Evolutionary conservation across 352 stramenopile species (phyloP).

Genomic region (Achlya hypogyna): DNA sequence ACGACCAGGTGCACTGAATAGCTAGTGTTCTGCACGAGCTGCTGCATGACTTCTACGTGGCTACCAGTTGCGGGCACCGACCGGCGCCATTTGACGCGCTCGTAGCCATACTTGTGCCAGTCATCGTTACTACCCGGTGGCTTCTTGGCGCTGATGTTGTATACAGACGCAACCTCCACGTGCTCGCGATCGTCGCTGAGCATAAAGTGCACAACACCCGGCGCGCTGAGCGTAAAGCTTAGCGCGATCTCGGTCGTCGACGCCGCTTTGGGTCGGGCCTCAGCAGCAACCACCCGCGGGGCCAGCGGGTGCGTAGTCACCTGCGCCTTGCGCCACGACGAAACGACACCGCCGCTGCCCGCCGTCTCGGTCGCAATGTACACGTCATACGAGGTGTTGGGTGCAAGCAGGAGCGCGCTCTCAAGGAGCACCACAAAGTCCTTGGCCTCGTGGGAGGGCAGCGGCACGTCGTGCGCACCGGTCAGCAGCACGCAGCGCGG

Average conservation of each 20-base stretch:
- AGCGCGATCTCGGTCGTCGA: slow-evolving; percentile 70
- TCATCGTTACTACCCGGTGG: slow-evolving; percentile 28
- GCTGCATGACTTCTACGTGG: slow-evolving; percentile 52
- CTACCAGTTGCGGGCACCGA: slow-evolving; percentile 26
- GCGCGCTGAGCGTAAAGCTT: slow-evolving; percentile 39
- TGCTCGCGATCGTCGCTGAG: slow-evolving; percentile 39
- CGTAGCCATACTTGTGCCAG: slow-evolving; percentile 45
- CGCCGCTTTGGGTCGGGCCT: slow-evolving; percentile 41
- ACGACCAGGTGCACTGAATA: slow-evolving; percentile 60
- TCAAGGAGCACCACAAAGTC: slow-evolving; percentile 22
- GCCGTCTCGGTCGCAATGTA: slow-evolving; percentile 45
- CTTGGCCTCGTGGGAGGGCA: neutral
- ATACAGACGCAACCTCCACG: slow-evolving; percentile 43
- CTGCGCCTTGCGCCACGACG: slow-evolving; percentile 24
- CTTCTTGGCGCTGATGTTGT: slow-evolving; percentile 66
- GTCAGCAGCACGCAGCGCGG: neutral
- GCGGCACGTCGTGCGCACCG: neutral
- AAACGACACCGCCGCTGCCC: slow-evolving; percentile 48
- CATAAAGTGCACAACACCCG: slow-evolving; percentile 70
- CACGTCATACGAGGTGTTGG: slow-evolving; percentile 45
- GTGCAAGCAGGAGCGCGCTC: slow-evolving; percentile 31
- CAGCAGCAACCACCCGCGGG: slow-evolving; percentile 37
- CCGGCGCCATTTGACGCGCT: slow-evolving; percentile 44
- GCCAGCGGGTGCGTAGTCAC: slow-evolving; percentile 40
- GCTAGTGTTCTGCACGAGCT: slow-evolving; percentile 41